Conservation (phyloP, 495 filamentous ascomycete genomes). For the Haplographium delicatum region DNA sequence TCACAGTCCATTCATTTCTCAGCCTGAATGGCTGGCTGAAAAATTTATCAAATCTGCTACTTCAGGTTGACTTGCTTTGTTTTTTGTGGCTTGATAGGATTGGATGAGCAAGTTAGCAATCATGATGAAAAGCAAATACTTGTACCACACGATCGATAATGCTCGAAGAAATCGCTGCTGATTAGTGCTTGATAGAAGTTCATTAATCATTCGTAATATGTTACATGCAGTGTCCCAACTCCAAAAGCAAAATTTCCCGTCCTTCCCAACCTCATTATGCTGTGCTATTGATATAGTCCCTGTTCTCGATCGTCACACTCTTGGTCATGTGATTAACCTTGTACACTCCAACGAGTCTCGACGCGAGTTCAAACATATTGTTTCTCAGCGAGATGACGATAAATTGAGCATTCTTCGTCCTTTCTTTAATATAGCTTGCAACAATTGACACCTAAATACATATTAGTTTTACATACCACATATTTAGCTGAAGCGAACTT, state of each 20-base stretch:
- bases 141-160: conserved; percentile 1
- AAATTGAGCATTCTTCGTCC: conserved; percentile 98
- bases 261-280: conserved; percentile 5
- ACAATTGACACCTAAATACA: conserved; percentile 85
- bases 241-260: conserved; percentile 8
- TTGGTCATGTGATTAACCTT: conserved; percentile 99
- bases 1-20: conserved; percentile 31
- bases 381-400: conserved; percentile 97
- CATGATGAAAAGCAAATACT: neutral
- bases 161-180: no score
- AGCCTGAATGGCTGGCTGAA: conserved; percentile 26
- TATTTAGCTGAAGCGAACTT: conserved; percentile 44
- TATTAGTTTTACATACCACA: no score
- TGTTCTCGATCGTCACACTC: conserved; percentile 92
- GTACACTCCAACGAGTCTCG: conserved; percentile 90
- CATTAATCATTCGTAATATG: conserved; percentile 17
- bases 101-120: no score
- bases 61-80: conserved; percentile 5
- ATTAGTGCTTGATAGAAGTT: neutral
- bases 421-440: conserved; percentile 96
- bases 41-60: conserved; percentile 14
- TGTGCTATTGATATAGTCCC: conserved; percentile 61
- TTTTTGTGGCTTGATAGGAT: no score
- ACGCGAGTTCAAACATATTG: conserved; percentile 99
- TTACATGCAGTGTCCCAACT: conserved; percentile 14